Evolutionary conservation across 75 land plant genomes (phyloP), one percentile per base, ranked within the genome.

Genomic region (Pinus tabuliformis): DNA sequence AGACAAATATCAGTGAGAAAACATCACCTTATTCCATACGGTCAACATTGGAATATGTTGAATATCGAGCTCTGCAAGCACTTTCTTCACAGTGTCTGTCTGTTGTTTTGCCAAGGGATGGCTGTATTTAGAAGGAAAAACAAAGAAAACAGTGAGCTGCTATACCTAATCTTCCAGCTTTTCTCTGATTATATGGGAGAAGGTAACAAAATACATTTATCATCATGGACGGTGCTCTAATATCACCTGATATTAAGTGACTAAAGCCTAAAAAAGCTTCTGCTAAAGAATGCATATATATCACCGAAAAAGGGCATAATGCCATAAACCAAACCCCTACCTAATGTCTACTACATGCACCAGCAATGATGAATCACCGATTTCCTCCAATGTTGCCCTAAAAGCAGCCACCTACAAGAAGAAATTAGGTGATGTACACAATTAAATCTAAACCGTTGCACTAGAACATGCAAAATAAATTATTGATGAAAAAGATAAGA

Each of bases 341-440:
- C 99, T 96, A 71, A 91, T 90, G 59, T 96, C 99, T 42, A 96
- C 94, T 58, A 96, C 99, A 88, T 96, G 99, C 56, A 96, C 89
- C 56, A 96, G 59, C 73, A 96, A 86, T 58, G 92, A 96, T 24
- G 99, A 96, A 71, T 96, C 99, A 59, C 89, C 83, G 76, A 96
- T 93, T 83, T 96, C 99, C 77, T 96, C 99, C 74, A 96, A 72
- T 30, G 99, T 96, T 73, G 99, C 99, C 76, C 99, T 83, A 71
- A 96, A 96, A 59, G 99, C 97, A 80, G 98, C 99, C 77, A 96
- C 90, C 97, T 96, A 77, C 22, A 75, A n/a, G 17, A 77, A 73
- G 28, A 49, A 49, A 49, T 9, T 9, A 49, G 54, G 11, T 9
- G 54, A 9, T 9, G 54, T 49, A 49, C 54, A 49, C 11, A 49